A percentile compares a stretch with the other conserved stretches of the same genome.
These are phyloP conservation scores for Rhodotorula sp. DNA, from an alignment of 1,284 basidiomycete species.

Conservation along the genomic window DNA sequence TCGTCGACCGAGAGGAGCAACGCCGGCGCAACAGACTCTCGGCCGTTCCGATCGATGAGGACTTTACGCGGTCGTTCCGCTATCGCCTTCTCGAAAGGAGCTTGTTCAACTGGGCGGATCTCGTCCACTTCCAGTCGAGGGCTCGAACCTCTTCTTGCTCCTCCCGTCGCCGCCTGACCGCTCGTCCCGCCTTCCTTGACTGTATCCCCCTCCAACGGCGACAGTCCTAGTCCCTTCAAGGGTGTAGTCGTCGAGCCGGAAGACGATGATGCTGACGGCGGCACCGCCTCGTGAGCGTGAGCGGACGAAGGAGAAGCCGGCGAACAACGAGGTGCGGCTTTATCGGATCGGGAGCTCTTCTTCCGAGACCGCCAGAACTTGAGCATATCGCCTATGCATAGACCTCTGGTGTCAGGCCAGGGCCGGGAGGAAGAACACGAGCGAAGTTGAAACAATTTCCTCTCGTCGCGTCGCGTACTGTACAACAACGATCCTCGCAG, in stretches of 20 bases:
- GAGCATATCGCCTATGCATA: neutral
- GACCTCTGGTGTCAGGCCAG: neutral
- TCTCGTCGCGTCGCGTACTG: too few relatives aligned
- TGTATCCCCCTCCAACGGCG: too few relatives aligned
- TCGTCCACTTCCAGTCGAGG: neutral
- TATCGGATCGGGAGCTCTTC: neutral
- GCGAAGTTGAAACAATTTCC: too few relatives aligned
- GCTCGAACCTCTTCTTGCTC: neutral
- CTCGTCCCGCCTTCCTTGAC: neutral
- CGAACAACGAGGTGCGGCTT: neutral
- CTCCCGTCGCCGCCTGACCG: neutral
- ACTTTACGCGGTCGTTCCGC: too few relatives aligned
- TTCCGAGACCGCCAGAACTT: constrained; percentile 21
- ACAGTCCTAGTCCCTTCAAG: too few relatives aligned
- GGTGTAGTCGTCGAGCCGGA: too few relatives aligned
- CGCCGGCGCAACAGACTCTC: neutral
- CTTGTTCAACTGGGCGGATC: neutral
- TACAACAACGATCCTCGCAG: too few relatives aligned
- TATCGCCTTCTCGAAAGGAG: neutral
- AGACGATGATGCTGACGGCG: too few relatives aligned
- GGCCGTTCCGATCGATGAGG: neutral
- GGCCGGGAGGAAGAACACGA: too few relatives aligned
- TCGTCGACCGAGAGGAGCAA: neutral
- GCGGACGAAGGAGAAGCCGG: neutral
- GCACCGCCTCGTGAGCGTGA: neutral